Percentiles rank a stretch among this genome's conserved stretches.
These are phyloP conservation scores for Suillus luteus DNA, from an alignment of 768 basidiomycete genomes.

Conservation along the genomic window DNA sequence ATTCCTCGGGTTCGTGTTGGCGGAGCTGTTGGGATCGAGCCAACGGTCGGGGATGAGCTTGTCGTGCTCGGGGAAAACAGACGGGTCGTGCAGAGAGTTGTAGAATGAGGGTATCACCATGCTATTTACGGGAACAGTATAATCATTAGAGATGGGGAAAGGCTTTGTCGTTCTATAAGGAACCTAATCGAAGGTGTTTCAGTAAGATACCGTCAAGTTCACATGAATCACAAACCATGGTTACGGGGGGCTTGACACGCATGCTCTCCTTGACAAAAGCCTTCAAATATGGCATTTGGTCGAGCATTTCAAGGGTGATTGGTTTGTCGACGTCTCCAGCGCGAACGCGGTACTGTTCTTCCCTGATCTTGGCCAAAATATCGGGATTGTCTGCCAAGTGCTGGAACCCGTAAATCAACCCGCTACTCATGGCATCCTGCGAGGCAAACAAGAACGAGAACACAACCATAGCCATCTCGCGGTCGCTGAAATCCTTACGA, in stretches of 20 bases:
- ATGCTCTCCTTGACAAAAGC: conserved; percentile 95
- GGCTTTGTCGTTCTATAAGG: conserved; percentile 90
- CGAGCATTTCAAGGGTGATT: conserved; percentile 85
- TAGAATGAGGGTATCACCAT: conserved; percentile 97
- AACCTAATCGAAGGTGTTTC: conserved; percentile 50
- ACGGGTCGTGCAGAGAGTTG: conserved; percentile 88
- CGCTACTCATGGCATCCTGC: conserved; percentile 98
- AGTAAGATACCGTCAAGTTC: conserved; percentile 10
- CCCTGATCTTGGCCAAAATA: conserved; percentile 82
- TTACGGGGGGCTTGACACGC: conserved; percentile 90
- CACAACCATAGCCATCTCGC: conserved; percentile 96
- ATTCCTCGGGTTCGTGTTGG: conserved; percentile 87
- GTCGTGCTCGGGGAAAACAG: conserved; percentile 86
- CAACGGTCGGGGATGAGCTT: conserved; percentile 86
- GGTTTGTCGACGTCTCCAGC: conserved; percentile 74
- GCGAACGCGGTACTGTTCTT: conserved; percentile 86
- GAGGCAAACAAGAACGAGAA: conserved; percentile 96
- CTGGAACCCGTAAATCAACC: conserved; percentile 95
- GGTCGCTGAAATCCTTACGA: conserved; percentile 84
- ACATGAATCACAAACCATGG: conserved; percentile 64
- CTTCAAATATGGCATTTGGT: conserved; percentile 89
- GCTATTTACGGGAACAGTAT: conserved; percentile 86
- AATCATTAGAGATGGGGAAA: conserved; percentile 91
- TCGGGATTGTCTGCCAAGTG: conserved; percentile 93
- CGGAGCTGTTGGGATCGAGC: conserved; percentile 78